Base-by-base conservation (phyloP, 495 filamentous ascomycete species). In the Trichoderma asperelloides region DNA sequence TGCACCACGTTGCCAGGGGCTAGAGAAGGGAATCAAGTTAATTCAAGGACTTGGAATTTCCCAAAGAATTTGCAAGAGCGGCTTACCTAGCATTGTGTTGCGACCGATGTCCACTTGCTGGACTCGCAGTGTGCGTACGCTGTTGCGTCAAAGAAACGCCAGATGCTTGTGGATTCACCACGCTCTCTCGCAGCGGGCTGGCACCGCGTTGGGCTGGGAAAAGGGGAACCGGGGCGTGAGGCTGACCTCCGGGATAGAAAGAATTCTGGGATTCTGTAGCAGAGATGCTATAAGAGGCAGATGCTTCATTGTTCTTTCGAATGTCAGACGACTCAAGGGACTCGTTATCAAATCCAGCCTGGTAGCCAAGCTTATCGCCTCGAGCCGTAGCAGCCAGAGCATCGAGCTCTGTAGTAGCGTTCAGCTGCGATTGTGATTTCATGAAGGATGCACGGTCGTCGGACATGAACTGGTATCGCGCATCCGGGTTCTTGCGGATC, bases 391-490 rank as follows among this genome's bases (percentile, higher is more conserved):
- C 92, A 68, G 91, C 96, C 39, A 98, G 82, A 9, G 95, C 95
- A 78, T 98, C 94, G 67, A 98, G 82, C 74, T 98, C 95, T 3
- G 90, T 95, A 27, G 79, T 80, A 21, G 79, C 77, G 41, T 84
- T 91, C 66, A 98, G 82, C 71, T 93, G 86, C n/a, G 90, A 89
- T 70, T 96, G 89, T 5, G 94, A 97, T 82, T 98, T 98, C 88
- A 97, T 97, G 79, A 98, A 97, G 3, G 93, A 97, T 60, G 91
- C 91, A 68, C 95, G 89, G 79, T 98, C 95, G 74, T 98, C 95
- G 65, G 89, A 87, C 92, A 98, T 97, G 66, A 91, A 91, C 77
- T 97, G 93, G 78, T 98, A 98, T 41, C 95, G 90, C 28, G 88
- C 90, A 76, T 98, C 95, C 21, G 95, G 95, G 79, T 98, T 95